Evolutionary conservation across 169 alveolate species (phyloP).

Genomic region (Eimeria acervulina): DNA sequence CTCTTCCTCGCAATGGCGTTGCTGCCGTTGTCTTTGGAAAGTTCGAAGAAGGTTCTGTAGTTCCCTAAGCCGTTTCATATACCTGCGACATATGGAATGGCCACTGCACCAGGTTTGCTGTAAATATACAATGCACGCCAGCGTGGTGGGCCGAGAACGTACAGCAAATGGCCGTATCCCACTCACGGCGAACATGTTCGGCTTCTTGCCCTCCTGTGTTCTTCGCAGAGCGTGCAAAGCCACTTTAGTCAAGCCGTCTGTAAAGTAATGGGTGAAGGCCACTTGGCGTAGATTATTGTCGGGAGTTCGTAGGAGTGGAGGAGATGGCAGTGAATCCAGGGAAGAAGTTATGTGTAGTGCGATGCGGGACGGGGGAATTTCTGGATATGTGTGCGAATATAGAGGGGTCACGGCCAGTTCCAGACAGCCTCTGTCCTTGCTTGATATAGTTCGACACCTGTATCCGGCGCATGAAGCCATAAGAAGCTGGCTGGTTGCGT

Average conservation of each 20-base stretch:
- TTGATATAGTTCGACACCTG: too few species aligned
- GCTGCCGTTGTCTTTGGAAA: not conserved
- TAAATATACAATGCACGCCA: not conserved
- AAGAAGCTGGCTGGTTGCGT: too few species aligned
- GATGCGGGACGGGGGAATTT: too few species aligned
- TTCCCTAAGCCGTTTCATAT: not conserved
- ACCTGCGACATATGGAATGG: not conserved
- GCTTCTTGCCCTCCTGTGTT: too few species aligned
- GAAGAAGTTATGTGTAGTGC: too few species aligned
- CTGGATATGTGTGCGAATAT: too few species aligned
- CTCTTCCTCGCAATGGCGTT: not conserved
- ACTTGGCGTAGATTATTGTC: not conserved
- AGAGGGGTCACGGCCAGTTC: too few species aligned
- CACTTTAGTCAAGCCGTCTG: not conserved
- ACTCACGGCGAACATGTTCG: not conserved
- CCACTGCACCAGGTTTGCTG: not conserved
- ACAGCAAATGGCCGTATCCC: not conserved
- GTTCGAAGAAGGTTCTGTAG: not conserved
- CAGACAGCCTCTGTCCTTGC: too few species aligned
- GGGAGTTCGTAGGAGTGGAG: too few species aligned
- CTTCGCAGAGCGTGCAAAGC: not conserved
- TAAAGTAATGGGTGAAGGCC: not conserved
- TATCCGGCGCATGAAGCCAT: too few species aligned
- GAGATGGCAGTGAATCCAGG: too few species aligned
- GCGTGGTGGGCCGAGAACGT: not conserved